Percentiles rank a stretch among this genome's conserved stretches.
Evolutionary conservation across 2,329 filamentous ascomycete genomes (phyloP).

Genomic region (Chaetothyriales sp.): DNA sequence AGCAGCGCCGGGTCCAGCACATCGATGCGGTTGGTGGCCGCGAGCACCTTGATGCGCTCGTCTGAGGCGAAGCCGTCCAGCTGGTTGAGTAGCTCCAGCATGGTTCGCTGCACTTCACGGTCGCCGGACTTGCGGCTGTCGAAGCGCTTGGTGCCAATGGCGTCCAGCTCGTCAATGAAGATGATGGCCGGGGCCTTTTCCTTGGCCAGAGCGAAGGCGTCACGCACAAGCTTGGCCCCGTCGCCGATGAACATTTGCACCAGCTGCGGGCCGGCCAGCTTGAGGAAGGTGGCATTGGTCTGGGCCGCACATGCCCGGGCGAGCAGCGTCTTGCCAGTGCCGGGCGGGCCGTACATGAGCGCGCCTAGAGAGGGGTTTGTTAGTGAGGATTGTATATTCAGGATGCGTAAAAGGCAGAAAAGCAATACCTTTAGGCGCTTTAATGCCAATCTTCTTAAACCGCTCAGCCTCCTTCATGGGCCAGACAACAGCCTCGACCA

Average conservation of each 20-base stretch:
- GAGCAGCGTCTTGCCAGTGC: constrained; percentile 42
- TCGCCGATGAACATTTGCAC: constrained; percentile 99
- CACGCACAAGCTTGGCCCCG: constrained; percentile 89
- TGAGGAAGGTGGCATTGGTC: constrained; percentile 96
- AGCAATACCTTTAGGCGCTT: constrained; percentile 80
- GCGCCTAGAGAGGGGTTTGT: constrained; percentile 42
- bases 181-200: constrained; percentile 98
- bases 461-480: constrained; percentile 99
- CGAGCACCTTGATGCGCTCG: constrained; percentile 90
- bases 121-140: constrained; percentile 97
- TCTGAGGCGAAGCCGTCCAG: constrained; percentile 95
- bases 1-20: constrained; percentile 84
- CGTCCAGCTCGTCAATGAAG: constrained; percentile 97
- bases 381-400: constrained; percentile 11
- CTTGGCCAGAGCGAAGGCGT: constrained; percentile 94
- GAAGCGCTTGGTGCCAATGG: constrained; percentile 97
- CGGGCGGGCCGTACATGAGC: constrained; percentile 72
- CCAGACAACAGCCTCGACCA: constrained; percentile 97
- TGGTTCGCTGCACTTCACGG: constrained; percentile 92
- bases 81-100: constrained; percentile 97
- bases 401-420: neutral
- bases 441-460: constrained; percentile 99
- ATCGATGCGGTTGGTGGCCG: constrained; percentile 86
- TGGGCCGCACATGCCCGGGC: constrained; percentile 93
- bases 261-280: constrained; percentile 90